Evolutionary conservation across 2,329 filamentous ascomycete species (phyloP).

Genomic region (Claviceps sp.): DNA sequence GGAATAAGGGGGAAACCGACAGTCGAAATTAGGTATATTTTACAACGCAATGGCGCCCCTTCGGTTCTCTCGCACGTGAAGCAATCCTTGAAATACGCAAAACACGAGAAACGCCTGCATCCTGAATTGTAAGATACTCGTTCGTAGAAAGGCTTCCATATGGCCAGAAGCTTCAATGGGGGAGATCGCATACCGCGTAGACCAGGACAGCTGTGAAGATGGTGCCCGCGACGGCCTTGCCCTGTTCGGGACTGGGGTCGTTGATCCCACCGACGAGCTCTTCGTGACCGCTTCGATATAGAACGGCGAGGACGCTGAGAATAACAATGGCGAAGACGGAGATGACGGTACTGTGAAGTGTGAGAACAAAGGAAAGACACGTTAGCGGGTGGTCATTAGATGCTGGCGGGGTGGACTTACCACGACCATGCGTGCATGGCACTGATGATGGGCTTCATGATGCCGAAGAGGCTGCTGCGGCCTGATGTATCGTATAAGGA

Average conservation of each 20-base stretch:
- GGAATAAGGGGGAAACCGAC: background rate
- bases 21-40: slow-evolving; percentile 4
- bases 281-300: slow-evolving; percentile 72
- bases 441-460: slow-evolving; percentile 90
- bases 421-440: slow-evolving; percentile 91
- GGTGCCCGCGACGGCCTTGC: slow-evolving; percentile 64
- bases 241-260: slow-evolving; percentile 59
- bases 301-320: slow-evolving; percentile 48
- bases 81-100: slow-evolving; percentile 76
- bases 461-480: slow-evolving; percentile 18
- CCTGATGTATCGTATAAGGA: background rate
- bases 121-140: background rate
- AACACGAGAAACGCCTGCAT: slow-evolving; percentile 74
- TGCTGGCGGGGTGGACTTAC: slow-evolving; percentile 37
- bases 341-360: slow-evolving; percentile 52
- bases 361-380: background rate
- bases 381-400: slow-evolving; percentile 10
- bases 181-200: slow-evolving; percentile 60
- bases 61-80: slow-evolving; percentile 72
- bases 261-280: slow-evolving; percentile 66
- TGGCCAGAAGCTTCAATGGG: background rate
- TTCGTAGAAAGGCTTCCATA: background rate
- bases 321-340: slow-evolving; percentile 52
- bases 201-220: slow-evolving; percentile 81
- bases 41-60: slow-evolving; percentile 70